Evolutionary conservation across 495 filamentous ascomycete genomes (phyloP), one percentile per base, ranked within the genome.

Genomic region (Trichocladium antarcticum): DNA sequence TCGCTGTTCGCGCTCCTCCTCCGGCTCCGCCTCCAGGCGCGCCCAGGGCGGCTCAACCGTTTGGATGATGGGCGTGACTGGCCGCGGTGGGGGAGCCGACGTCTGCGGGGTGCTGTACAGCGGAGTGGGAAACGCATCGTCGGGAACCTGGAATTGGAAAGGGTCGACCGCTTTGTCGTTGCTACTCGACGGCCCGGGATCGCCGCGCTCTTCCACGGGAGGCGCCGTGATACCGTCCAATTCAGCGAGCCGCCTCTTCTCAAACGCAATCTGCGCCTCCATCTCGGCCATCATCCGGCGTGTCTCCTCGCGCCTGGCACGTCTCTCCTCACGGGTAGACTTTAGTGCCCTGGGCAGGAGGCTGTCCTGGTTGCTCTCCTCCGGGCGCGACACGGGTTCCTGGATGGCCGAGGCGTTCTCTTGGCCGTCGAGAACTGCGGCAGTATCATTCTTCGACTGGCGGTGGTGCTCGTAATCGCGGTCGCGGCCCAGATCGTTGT

Each of bases 131-230:
- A 74, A 76, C 38, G 71, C 70, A 57, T 73, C 68, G 41, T 71
- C 63, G 12, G 60, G 24, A 48, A 75, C 74, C 54, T 74, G 75
- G 42, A 57, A 77, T 49, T 73, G 65, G 57, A 77, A 76, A 14
- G 73, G 70, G 53, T 77, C 71, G 47, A 74, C 49, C 11, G 60
- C 42, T 34, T 21, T 45, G 24, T 31, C 45, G 44, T 35, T 47
- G 56, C 45, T 61, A 44, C 44, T 51, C 10, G 57, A 57, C n/a
- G 47, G 52, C 27, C 38, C 43, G 6, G 48, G 37, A 6, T 43
- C 43, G 15, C 35, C 24, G 12, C 35, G 32, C 31, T 31, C 22
- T 11, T 17, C 21, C 6, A 16, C 42, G 36, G 34, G 15, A n/a
- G 28, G 42, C 1, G 47, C 28, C 42, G 45, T 43, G 11, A 21